Evolutionary conservation across 306 rosid species (phyloP).

Genomic region (Medicago lupulina): DNA sequence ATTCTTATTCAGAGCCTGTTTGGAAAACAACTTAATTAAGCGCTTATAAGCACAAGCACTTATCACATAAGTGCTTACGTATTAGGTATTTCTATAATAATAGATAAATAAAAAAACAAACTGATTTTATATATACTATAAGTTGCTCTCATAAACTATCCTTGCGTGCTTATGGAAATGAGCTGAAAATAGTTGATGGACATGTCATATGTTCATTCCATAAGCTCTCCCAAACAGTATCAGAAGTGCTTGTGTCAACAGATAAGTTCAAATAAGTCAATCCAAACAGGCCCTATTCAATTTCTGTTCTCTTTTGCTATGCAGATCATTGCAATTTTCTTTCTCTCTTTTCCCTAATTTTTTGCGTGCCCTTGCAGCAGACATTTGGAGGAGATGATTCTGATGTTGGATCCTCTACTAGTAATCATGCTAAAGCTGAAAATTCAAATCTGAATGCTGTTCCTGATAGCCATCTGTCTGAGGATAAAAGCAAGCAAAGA

Average conservation of each 20-base stretch:
- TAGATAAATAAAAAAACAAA: neutral
- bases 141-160: neutral
- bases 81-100: neutral
- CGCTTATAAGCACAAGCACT: neutral
- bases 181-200: neutral
- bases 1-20: neutral
- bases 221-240: neutral
- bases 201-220: neutral
- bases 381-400: conserved; percentile 81
- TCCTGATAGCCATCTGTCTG: conserved; percentile 55
- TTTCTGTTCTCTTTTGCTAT: conserved; percentile 1
- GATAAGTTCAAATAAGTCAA: neutral
- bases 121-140: neutral
- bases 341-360: neutral
- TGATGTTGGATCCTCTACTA: conserved; percentile 79
- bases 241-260: neutral
- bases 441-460: conserved; percentile 57
- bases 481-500: conserved; percentile 65
- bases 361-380: conserved; percentile 58
- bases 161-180: neutral
- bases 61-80: neutral
- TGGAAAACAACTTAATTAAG: neutral
- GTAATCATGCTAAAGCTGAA: conserved; percentile 65
- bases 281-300: neutral
- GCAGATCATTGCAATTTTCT: too few species aligned